phyloP scores from a whole-genome alignment of 352 stramenopile genomes.

The Phytopythium kandeliae region DNA sequence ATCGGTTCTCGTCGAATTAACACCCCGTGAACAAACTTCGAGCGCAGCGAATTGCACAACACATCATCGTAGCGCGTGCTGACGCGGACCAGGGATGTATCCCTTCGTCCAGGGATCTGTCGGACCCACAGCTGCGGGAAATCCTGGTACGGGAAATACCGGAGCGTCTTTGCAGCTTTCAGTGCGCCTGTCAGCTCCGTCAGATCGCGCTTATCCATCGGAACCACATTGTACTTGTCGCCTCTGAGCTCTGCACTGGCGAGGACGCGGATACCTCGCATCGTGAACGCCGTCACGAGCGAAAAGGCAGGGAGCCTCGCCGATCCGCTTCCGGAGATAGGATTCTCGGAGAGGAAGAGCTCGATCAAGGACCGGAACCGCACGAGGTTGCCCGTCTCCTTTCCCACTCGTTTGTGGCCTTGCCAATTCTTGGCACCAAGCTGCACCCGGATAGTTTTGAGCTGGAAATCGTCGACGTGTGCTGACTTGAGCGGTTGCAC shows the following conservation, averaged over 20 bases:
- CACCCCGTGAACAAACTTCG: slow-evolving; percentile 48
- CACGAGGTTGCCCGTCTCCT: slow-evolving; percentile 40
- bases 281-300: slow-evolving; percentile 48
- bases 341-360: slow-evolving; percentile 32
- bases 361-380: slow-evolving; percentile 54
- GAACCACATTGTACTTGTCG: slow-evolving; percentile 28
- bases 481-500: slow-evolving; percentile 6
- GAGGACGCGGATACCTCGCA: slow-evolving; percentile 49
- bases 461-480: slow-evolving; percentile 49
- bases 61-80: slow-evolving; percentile 56
- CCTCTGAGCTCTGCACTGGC: slow-evolving; percentile 40
- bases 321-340: slow-evolving; percentile 24
- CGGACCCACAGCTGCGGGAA: slow-evolving; percentile 50
- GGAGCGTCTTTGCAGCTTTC: slow-evolving; percentile 40
- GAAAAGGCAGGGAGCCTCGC: slow-evolving; percentile 45
- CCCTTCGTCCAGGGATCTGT: slow-evolving; percentile 28
- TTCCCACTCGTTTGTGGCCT: slow-evolving; percentile 54
- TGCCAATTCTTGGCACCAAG: slow-evolving; percentile 63
- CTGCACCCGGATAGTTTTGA: slow-evolving; percentile 57
- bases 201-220: slow-evolving; percentile 48
- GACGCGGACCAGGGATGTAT: slow-evolving; percentile 37
- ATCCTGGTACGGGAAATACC: slow-evolving; percentile 61
- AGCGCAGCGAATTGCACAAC: slow-evolving; percentile 54
- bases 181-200: slow-evolving; percentile 34
- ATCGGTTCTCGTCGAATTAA: slow-evolving; percentile 32